Evolutionary conservation across 495 filamentous ascomycete genomes (phyloP).

Genomic region (Choiromyces venosus): DNA sequence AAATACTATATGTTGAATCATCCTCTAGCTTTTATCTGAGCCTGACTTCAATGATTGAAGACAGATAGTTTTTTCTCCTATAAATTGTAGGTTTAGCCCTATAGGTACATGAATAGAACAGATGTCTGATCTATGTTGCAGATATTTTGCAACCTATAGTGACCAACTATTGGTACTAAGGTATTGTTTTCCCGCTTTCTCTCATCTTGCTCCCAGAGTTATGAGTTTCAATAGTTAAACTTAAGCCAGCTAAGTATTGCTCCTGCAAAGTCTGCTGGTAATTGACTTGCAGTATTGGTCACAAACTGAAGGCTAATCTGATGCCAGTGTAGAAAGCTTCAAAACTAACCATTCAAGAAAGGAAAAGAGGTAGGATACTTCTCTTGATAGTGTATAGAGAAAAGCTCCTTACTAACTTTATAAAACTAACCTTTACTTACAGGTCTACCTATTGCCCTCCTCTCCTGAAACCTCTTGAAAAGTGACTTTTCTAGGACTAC

Average conservation of each 20-base stretch:
- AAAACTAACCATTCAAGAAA: not conserved
- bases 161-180: not conserved
- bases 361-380: not conserved
- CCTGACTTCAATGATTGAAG: not conserved
- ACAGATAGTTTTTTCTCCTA: not conserved
- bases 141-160: too few species aligned
- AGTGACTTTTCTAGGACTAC: not conserved
- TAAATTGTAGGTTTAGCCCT: too few species aligned
- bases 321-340: not conserved
- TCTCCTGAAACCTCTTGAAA: not conserved
- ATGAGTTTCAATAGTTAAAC: not conserved
- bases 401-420: not conserved
- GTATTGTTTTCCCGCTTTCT: not conserved
- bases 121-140: too few species aligned
- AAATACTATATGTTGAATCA: too few species aligned
- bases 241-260: not conserved
- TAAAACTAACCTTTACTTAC: not conserved
- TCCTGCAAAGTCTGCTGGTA: not conserved
- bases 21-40: too few species aligned
- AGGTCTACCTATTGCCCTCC: not conserved
- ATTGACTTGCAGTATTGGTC: not conserved
- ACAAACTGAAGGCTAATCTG: not conserved
- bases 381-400: not conserved
- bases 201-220: not conserved
- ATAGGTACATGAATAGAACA: too few species aligned